Evolutionary conservation across 1,284 basidiomycete species (phyloP), one percentile per base, ranked within the genome.

Genomic region (Erythrobasidium hasegawianum): DNA sequence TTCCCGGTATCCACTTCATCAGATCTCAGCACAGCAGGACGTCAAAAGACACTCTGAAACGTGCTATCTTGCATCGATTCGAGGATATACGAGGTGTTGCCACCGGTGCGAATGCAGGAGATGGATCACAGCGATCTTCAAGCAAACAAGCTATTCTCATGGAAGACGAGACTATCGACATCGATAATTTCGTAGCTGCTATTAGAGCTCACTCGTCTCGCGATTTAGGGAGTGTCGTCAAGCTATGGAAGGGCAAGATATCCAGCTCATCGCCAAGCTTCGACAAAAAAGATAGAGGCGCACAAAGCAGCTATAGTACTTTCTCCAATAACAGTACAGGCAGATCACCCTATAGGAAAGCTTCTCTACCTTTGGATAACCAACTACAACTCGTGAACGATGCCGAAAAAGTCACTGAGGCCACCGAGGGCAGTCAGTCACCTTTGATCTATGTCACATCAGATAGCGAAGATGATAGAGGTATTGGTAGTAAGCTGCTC

Each of bases 91-190:
- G 62, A 27, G 62, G 62, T 0, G 62, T 49, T 5, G 62, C 55
- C 1, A 43, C 54, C 26, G 54, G 54, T 7, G 61, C 61, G 14
- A 24, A n/a, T 47, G 43, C n/a, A 24, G 43, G 43, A 47, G 43
- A 24, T 24, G 43, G 20, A 14, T 24, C n/a, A n/a, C n/a, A n/a
- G 22, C 45, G 45, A 5, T n/a, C 45, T 8, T 47, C 45, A 24
- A 24, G 45, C n/a, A 47, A 47, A n/a, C 33, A 33, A 33, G 33
- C 33, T 33, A 33, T 33, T 4, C 45, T 65, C 9, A 10, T 65
- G 13, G 62, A 65, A 24, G 62, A 65, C 10, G 62, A 65, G 39
- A 65, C 47, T 18, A 58, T 56, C 8, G 62, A 65, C 33, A 65
- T 65, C 4, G 50, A 65, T 20, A 33, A 16, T 18, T 65, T 65